These are phyloP conservation scores for Colletotrichum plurivorum DNA, from an alignment of 2,329 filamentous ascomycete species.

Conservation along the genomic window DNA sequence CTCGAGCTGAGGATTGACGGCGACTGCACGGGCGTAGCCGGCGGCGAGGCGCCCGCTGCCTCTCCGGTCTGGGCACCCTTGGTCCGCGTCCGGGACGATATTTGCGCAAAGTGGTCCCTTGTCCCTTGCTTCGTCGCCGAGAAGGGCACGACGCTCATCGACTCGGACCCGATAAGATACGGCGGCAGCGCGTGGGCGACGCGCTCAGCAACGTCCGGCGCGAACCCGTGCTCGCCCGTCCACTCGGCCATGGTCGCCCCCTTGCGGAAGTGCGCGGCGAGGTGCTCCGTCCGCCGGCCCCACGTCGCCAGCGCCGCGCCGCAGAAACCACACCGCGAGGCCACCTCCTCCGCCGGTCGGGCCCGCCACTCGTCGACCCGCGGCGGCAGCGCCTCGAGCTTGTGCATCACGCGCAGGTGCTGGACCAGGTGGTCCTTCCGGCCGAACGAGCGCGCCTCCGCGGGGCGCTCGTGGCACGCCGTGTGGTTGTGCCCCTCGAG, in stretches of 20 bases:
- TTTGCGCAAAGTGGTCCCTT: slow-evolving; percentile 43
- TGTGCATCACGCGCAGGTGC: slow-evolving; percentile 48
- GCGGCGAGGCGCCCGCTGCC: background rate
- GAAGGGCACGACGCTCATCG: slow-evolving; percentile 44
- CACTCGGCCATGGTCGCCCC: slow-evolving; percentile 48
- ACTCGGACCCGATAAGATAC: slow-evolving; percentile 46
- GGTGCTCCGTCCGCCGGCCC: slow-evolving; percentile 47
- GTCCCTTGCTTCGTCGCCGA: slow-evolving; percentile 45
- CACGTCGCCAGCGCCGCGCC: slow-evolving; percentile 44
- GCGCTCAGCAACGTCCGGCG: slow-evolving; percentile 41
- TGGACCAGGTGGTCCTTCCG: slow-evolving; percentile 51
- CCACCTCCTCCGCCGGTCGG: slow-evolving; percentile 40
- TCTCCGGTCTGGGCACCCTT: background rate
- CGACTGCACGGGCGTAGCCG: background rate
- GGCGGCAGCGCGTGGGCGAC: slow-evolving; percentile 46
- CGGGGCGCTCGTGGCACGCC: slow-evolving; percentile 36
- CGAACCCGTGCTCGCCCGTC: slow-evolving; percentile 47
- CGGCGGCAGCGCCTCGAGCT: slow-evolving; percentile 54
- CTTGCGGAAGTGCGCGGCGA: slow-evolving; percentile 47
- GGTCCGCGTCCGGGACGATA: slow-evolving; percentile 21
- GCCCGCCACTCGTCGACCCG: slow-evolving; percentile 55
- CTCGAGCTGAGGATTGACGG: slow-evolving; percentile 10
- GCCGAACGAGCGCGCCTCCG: slow-evolving; percentile 43
- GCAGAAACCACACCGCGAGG: slow-evolving; percentile 50
- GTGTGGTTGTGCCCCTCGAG: slow-evolving; percentile 45